Conservation (phyloP, 2,329 filamentous ascomycete genomes). For the Epichloe aotearoae region DNA sequence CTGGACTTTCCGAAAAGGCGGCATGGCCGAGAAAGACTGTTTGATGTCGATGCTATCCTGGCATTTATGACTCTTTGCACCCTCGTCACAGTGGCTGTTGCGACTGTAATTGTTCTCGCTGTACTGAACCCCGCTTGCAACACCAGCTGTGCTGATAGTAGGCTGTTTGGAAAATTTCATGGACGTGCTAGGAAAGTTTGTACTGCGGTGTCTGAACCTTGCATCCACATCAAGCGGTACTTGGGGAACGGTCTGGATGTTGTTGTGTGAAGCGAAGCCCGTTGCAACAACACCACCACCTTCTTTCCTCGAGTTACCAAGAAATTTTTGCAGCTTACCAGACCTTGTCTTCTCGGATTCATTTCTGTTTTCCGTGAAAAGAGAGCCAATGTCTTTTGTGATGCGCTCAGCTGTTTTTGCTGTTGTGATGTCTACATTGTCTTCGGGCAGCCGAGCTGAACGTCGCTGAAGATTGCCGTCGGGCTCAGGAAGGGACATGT, state of each 20-base stretch:
- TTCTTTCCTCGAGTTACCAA: neutral
- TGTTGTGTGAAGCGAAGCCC: constrained; percentile 3
- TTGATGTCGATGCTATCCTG: neutral
- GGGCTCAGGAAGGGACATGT: neutral
- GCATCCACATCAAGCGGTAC: constrained; percentile 22
- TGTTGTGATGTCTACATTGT: neutral
- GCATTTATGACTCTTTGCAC: neutral
- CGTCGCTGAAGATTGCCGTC: neutral
- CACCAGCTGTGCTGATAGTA: constrained; percentile 31
- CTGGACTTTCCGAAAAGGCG: too few species aligned
- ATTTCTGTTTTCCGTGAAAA: neutral
- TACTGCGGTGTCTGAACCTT: constrained; percentile 22
- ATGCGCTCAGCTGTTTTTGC: neutral
- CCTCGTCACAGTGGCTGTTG: neutral
- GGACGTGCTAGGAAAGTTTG: constrained; percentile 20
- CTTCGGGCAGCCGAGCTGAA: neutral
- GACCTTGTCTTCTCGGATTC: constrained; percentile 2
- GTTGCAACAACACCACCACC: neutral
- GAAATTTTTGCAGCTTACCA: constrained; percentile 6
- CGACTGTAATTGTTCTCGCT: constrained; percentile 2
- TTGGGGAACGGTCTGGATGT: constrained; percentile 18
- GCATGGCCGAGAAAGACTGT: too few species aligned
- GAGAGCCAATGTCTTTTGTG: neutral
- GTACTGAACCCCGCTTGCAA: constrained; percentile 26
- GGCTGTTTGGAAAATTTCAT: constrained; percentile 24